Base-by-base conservation (phyloP, 1,284 basidiomycete genomes). In the Puccinia triticina region DNA sequence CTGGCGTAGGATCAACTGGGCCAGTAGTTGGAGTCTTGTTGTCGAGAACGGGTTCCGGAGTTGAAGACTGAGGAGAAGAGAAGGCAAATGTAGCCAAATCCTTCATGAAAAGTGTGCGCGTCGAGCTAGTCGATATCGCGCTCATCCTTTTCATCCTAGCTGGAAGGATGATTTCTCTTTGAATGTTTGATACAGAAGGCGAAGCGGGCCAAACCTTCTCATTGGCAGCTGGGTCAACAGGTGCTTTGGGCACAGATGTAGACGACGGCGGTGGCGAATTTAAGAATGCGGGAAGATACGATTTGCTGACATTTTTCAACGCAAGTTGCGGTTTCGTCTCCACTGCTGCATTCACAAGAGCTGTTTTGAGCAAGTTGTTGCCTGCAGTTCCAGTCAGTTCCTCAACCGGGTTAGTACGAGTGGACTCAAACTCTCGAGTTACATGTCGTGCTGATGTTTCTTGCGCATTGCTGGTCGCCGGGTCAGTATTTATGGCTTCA, bases 141-240 rank as follows among this genome's bases (percentile, higher is more conserved):
- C 78, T 81, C 1, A 81, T 16, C 37, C 61, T 73, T 72, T 81
- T 73, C 67, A 73, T 81, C 72, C 57, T 57, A 12, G 78, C 53
- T 55, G 78, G 69, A 46, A 81, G 43, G n/a, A 81, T 73, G 21
- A 81, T 64, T 53, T 81, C 78, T 46, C 78, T 11, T 64, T 71
- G 50, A 34, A 81, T 34, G 71, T 81, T 81, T 46, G 67, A 72
- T 29, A 81, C 78, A 73, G 55, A 14, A 59, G 78, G 69, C 26
- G 50, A n/a, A 73, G 55, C 26, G 26, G 67, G 69, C 50, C 48
- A 57, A 32, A 43, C 43, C 53, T 59, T 81, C 11, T 14, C 14
- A 18, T 57, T 64, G 2, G 12, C 16, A 50, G 69, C 53, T 1
- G 55, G 78, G 71, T 73, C n/a, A n/a, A 64, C 23, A 32, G 32